Evolutionary conservation across 208 protist species (phyloP), one percentile per base, ranked within the genome.

Genomic region (Zelonia costaricensis): DNA sequence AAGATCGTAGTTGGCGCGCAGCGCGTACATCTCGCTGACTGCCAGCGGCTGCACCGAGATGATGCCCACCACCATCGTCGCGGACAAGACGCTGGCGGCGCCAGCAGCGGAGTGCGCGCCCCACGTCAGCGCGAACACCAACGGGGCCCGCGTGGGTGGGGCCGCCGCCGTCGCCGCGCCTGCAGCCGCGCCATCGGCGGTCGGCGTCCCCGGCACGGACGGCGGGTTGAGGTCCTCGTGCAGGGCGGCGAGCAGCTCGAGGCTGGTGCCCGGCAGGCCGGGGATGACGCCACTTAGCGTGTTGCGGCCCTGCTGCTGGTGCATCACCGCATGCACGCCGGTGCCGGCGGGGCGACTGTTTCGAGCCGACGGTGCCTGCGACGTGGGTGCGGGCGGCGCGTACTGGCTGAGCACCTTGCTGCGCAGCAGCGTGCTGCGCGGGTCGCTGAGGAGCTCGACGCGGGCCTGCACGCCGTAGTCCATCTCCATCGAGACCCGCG

Each of bases 1-100:
- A n/a, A 96, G 25, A 59, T 92, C 83, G 63, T 93, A 96, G 76
- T 94, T 94, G 48, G 74, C 69, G 27, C 88, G 82, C 7, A 96
- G 67, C n/a, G 78, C 80, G 60, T 96, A 92, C 80, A 93, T 78
- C 45, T 94, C 91, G 0, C 51, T 18, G 23, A 84, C 58, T 9
- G 73, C 73, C 28, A 93, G 44, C 23, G 56, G 55, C 42, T 85
- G 79, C 55, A 80, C 69, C 5, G 83, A 82, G 4, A 82, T 76
- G 18, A 92, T 59, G 47, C 88, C 91, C 7, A 90, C 74, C 33
- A 91, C 55, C 2, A 35, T 12, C 9, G 66, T 13, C 0, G 51
- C 12, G 8, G 65, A 40, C n/a, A 52, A n/a, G 4, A 48, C 27
- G 20, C 22, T 13, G 6, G 65, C 23, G 8, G 56, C 10, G 12